Base-by-base conservation (phyloP, 139 green algal species). In the Asterochloris sp. region DNA sequence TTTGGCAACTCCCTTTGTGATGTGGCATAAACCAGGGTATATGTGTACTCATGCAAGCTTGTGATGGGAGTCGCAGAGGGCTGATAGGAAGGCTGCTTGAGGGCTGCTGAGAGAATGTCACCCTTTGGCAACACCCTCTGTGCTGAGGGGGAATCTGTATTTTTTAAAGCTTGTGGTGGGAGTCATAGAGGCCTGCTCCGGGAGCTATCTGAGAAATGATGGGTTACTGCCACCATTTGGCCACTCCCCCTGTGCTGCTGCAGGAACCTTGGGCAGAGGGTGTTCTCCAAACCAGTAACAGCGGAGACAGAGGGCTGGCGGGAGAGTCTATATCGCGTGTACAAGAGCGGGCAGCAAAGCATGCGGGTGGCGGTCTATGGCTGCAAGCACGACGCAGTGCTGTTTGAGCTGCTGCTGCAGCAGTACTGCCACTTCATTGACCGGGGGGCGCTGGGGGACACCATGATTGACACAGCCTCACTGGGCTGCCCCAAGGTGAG, bases 301-400 rank as follows among this genome's bases (percentile, higher is more conserved):
- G 80, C 84, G 15, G 86, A 90, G 61, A 84, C 89, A 28, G 80
- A 89, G 66, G 78, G 83, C 71, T 93, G 87, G 87, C 88, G 88
- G 69, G 88, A 94, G 54, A 87, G 79, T 79, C 83, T 94, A 54
- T 92, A 93, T 81, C 85, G 88, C 76, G 86, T 87, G 76, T 92
- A 92, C 83, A 86, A 87, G 74, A 87, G 80, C 14, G 76, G 84
- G 28, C 86, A 92, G 85, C 90, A 95, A 86, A 87, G 84, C 83
- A 80, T 96, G 78, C 86, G 91, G 11, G 89, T 96, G 26, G 91
- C 91, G 2, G 90, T 98, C 78, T 93, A 95, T 66, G 95, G 96
- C 54, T 92, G 84, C 85, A 98, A 98, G 90, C 96, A 98, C 86
- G 96, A 98, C 79, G 89, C 96, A 11, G 86, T 77, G 62, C 85